These are phyloP conservation scores for Rhodotorula sp. DNA, from an alignment of 1,284 basidiomycete genomes.

Conservation along the genomic window DNA sequence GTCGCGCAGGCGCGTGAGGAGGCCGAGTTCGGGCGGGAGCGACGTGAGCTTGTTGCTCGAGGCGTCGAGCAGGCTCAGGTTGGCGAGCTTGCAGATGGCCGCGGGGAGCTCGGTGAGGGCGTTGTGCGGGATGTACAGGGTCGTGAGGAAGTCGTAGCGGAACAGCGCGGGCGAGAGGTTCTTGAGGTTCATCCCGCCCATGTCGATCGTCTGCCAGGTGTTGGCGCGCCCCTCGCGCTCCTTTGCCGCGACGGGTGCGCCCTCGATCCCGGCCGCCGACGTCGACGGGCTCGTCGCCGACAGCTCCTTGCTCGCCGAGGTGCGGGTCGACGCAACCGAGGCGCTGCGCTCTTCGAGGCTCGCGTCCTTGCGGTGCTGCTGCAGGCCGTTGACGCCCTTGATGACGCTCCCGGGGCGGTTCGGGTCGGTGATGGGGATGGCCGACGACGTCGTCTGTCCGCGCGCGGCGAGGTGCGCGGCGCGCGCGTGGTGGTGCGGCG, in stretches of 20 bases:
- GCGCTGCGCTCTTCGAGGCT: constrained; percentile 38
- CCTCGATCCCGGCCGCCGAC: constrained; percentile 20
- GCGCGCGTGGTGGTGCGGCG: constrained; percentile 60
- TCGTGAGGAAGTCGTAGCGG: constrained; percentile 91
- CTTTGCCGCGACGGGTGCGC: not conserved
- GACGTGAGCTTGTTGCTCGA: constrained; percentile 81
- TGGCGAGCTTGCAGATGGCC: constrained; percentile 78
- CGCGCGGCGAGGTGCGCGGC: constrained; percentile 60
- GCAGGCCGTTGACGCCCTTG: constrained; percentile 50
- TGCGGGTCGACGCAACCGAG: constrained; percentile 30
- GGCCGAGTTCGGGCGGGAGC: constrained; percentile 85
- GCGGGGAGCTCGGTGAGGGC: constrained; percentile 76
- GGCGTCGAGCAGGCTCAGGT: constrained; percentile 87
- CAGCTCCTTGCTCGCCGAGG: constrained; percentile 5
- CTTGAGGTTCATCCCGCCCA: constrained; percentile 93
- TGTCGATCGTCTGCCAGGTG: constrained; percentile 88
- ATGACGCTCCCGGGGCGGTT: constrained; percentile 32
- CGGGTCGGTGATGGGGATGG: constrained; percentile 56
- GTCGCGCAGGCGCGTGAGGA: constrained; percentile 86
- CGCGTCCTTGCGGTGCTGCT: constrained; percentile 49
- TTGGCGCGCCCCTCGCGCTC: constrained; percentile 43
- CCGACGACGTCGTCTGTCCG: constrained; percentile 54
- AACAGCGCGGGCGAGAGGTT: constrained; percentile 79
- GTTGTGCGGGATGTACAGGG: constrained; percentile 98
- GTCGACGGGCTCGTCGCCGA: constrained; percentile 45